Base-by-base conservation (phyloP, 257 asterid species). In the Solanum chilense region DNA sequence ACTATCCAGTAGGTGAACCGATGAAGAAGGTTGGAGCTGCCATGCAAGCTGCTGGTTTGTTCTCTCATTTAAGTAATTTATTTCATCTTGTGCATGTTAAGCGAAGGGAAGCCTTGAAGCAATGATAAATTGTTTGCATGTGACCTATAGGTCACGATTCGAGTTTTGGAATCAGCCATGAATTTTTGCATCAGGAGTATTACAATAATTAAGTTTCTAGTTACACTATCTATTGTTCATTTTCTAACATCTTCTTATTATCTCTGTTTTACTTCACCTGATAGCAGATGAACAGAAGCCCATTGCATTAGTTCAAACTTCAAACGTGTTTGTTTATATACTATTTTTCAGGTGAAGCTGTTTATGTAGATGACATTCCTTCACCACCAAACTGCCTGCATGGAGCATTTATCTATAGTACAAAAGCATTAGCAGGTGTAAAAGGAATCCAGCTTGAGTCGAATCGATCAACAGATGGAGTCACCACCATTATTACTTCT, bases 1-100 rank as follows among this genome's bases (percentile, higher is more conserved):
- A 89, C 89, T 90, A 91, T 90, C 98, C 98, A 21, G 97, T 95
- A 29, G 98, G 98, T 86, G 93, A 92, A 91, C 93, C 95, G 9
- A 89, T 92, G 90, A 82, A 86, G 12, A 94, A 94, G 89, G 86
- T 85, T 82, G 96, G 94, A 62, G 93, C 95, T 88, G 74, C 93
- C 88, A 87, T 93, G 41, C 98, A 94, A 93, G 95, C 95, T 89
- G 89, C 95, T 56, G 98, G 96, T 93, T 87, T 45, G 92, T 89
- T 56, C 77, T 73, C 69, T 9, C 35, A 86, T 66, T 83, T 83
- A 21, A 0, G 9, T 60, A 23, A 6, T 23, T 60, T 60, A 23
- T 60, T 4, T 60, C 29, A 60, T 60, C 69, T 60, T 60, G 1
- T 23, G 27, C 29, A 23, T 60, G 14, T 60, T 23, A 9, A 60